Conservation (phyloP, 495 filamentous ascomycete genomes). For the Aspergillus carlsbadensis region DNA sequence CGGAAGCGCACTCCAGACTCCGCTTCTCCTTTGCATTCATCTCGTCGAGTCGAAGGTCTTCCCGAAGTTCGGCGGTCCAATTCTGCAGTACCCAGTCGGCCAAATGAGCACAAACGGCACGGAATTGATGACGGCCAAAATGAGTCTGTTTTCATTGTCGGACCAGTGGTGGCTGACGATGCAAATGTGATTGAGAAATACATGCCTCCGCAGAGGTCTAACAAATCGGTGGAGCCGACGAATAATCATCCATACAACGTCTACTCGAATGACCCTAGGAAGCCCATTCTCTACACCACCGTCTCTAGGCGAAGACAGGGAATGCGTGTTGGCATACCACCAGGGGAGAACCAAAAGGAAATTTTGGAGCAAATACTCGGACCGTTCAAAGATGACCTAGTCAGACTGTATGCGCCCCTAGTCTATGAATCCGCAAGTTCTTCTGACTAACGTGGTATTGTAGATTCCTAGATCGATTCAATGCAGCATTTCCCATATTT, state of each 20-base stretch:
- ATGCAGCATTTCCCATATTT: slow-evolving; percentile 53
- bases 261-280: slow-evolving; percentile 48
- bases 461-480: slow-evolving; percentile 52
- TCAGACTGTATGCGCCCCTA: slow-evolving; percentile 43
- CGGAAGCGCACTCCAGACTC: slow-evolving; percentile 39
- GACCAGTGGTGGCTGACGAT: slow-evolving; percentile 51
- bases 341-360: slow-evolving; percentile 52
- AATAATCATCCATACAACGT: slow-evolving; percentile 48
- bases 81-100: slow-evolving; percentile 30
- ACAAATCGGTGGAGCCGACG: slow-evolving; percentile 38
- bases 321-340: slow-evolving; percentile 46
- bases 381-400: slow-evolving; percentile 49
- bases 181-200: slow-evolving; percentile 52
- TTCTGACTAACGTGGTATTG: slow-evolving; percentile 8
- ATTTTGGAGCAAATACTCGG: slow-evolving; percentile 55
- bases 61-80: slow-evolving; percentile 30
- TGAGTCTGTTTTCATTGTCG: slow-evolving; percentile 51
- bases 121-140: slow-evolving; percentile 42
- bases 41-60: slow-evolving; percentile 20
- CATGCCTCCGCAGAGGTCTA: slow-evolving; percentile 44
- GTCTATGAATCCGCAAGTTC: background rate
- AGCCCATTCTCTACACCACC: slow-evolving; percentile 48
- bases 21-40: slow-evolving; percentile 18
- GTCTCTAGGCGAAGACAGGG: slow-evolving; percentile 48
- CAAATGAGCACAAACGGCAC: slow-evolving; percentile 36